Conservation (phyloP, 2,329 filamentous ascomycete species). For the Hirsutella thompsonii region DNA sequence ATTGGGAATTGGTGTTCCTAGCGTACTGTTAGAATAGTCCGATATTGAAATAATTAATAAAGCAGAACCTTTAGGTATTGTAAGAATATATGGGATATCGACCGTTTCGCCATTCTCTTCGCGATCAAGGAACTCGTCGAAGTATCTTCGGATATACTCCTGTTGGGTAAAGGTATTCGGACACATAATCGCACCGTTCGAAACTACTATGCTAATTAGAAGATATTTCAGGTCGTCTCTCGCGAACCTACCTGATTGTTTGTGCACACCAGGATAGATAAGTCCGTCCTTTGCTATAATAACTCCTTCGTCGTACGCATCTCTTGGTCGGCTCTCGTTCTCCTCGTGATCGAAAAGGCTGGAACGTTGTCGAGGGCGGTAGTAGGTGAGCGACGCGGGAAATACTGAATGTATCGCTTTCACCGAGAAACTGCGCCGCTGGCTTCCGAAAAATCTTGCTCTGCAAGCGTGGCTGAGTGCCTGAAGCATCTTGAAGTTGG, state of each 20-base stretch:
- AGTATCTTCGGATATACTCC: slow-evolving; percentile 5
- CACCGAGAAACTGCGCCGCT: slow-evolving; percentile 1
- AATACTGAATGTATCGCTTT: slow-evolving; percentile 9
- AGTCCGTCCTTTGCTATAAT: slow-evolving; percentile 4
- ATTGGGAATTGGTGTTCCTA: slow-evolving; percentile 5
- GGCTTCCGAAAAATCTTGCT: not conserved
- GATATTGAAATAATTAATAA: not conserved
- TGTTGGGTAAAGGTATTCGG: slow-evolving; percentile 11
- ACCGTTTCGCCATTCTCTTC: slow-evolving; percentile 2
- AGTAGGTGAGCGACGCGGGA: slow-evolving; percentile 6
- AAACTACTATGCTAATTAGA: slow-evolving; percentile 2
- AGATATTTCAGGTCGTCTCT: not conserved
- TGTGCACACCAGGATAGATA: slow-evolving; percentile 6
- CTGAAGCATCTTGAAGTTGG: not conserved
- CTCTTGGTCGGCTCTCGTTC: not conserved
- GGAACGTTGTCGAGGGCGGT: slow-evolving; percentile 3
- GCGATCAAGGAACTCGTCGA: slow-evolving; percentile 7
- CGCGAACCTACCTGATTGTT: not conserved
- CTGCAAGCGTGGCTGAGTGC: not conserved
- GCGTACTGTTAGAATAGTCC: not conserved
- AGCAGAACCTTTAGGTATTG: slow-evolving; percentile 6
- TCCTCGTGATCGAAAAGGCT: slow-evolving; percentile 5
- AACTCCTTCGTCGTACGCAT: slow-evolving; percentile 5
- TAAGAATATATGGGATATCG: slow-evolving; percentile 7
- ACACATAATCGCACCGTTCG: slow-evolving; percentile 9